Evolutionary conservation across 2,329 filamentous ascomycete genomes (phyloP).

Genomic region (Fusarium sp.): DNA sequence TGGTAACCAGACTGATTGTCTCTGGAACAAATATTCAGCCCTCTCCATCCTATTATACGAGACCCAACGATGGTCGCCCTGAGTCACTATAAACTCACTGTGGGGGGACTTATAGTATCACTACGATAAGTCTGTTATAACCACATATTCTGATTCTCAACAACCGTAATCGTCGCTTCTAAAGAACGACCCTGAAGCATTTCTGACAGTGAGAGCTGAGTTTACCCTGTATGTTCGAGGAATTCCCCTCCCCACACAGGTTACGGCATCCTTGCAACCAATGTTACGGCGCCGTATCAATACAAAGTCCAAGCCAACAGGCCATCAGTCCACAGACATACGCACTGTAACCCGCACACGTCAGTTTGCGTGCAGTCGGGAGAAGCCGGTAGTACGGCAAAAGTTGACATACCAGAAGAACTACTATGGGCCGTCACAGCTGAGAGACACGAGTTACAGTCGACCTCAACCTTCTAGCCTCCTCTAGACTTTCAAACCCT

Average conservation of each 20-base stretch:
- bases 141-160: too few species aligned
- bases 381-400: neutral
- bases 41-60: too few species aligned
- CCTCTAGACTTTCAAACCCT: neutral
- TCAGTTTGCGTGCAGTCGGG: neutral
- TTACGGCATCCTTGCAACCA: neutral
- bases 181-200: neutral
- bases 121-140: too few species aligned
- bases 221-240: neutral
- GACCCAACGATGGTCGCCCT: too few species aligned
- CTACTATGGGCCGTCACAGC: neutral
- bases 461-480: neutral
- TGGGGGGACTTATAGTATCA: too few species aligned
- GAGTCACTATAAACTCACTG: too few species aligned
- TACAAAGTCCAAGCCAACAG: neutral
- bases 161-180: too few species aligned
- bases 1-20: too few species aligned
- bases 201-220: neutral
- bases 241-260: neutral
- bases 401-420: rapidly evolving
- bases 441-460: neutral
- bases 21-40: too few species aligned
- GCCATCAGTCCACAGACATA: neutral
- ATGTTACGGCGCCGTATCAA: neutral
- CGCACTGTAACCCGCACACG: neutral